phyloP scores from a whole-genome alignment of 169 alveolate species.

The Eimeria maxima region DNA sequence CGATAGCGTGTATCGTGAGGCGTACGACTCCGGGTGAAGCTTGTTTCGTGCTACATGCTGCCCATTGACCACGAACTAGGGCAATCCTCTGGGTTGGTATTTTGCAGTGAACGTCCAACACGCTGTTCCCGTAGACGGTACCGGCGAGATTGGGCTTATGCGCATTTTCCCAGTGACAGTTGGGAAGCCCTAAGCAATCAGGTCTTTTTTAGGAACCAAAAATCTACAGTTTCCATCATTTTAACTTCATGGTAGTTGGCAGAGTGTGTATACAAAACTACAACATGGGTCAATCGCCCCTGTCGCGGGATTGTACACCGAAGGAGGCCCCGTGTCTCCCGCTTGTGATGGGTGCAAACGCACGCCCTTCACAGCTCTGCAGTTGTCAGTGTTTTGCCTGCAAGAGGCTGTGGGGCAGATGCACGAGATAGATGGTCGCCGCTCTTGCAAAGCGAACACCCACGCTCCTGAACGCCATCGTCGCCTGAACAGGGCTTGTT shows the following conservation, averaged over 20 bases:
- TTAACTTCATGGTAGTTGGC: neutral
- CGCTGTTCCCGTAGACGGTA: neutral
- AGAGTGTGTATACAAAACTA: neutral
- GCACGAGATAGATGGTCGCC: neutral
- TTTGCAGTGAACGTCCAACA: neutral
- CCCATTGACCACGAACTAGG: neutral
- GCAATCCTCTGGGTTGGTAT: neutral
- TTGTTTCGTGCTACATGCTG: neutral
- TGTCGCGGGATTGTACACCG: neutral
- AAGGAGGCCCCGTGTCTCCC: neutral
- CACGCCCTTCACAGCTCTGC: neutral
- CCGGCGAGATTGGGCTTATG: neutral
- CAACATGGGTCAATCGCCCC: neutral
- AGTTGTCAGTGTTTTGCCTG: neutral
- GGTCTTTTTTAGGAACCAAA: neutral
- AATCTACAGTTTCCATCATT: neutral
- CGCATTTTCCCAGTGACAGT: neutral
- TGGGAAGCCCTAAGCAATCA: constrained; percentile 12
- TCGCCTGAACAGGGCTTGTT: neutral
- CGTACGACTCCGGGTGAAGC: neutral
- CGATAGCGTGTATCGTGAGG: neutral
- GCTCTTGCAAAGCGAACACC: neutral
- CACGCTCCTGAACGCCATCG: neutral
- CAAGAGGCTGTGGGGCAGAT: neutral
- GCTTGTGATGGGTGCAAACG: neutral